These are phyloP conservation scores for Phytophthora citricola DNA, from an alignment of 352 stramenopile genomes.

Conservation along the genomic window DNA sequence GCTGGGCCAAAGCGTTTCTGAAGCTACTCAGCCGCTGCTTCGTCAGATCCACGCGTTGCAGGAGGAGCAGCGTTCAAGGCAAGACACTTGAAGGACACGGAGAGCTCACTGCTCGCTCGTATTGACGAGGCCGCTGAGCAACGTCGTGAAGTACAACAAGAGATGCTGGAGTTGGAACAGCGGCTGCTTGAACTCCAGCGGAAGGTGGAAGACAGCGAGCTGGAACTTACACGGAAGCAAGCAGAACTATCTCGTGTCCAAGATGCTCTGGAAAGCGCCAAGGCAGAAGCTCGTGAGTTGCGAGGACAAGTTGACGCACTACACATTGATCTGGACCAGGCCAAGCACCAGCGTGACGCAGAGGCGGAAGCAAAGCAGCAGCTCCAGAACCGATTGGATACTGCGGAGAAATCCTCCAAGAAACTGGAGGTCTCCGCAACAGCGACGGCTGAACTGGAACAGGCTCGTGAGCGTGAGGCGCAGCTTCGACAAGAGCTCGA, in stretches of 20 bases:
- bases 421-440: slow-evolving; percentile 14
- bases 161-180: slow-evolving; percentile 52
- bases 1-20: slow-evolving; percentile 69
- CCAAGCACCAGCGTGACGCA: slow-evolving; percentile 45
- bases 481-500: slow-evolving; percentile 67
- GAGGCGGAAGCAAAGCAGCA: slow-evolving; percentile 48
- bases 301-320: slow-evolving; percentile 48
- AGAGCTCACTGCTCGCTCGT: slow-evolving; percentile 48
- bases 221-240: slow-evolving; percentile 36
- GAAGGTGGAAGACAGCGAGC: slow-evolving; percentile 44
- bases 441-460: slow-evolving; percentile 43
- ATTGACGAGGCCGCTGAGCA: slow-evolving; percentile 49
- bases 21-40: slow-evolving; percentile 79
- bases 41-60: slow-evolving; percentile 75
- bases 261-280: slow-evolving; percentile 37
- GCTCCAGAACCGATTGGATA: slow-evolving; percentile 40
- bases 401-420: slow-evolving; percentile 15
- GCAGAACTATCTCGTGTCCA: slow-evolving; percentile 42
- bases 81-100: slow-evolving; percentile 64
- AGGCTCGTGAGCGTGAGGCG: slow-evolving; percentile 47
- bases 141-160: slow-evolving; percentile 41
- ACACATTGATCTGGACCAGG: slow-evolving; percentile 60
- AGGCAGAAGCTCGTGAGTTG: slow-evolving; percentile 48
- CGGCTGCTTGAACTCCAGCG: slow-evolving; percentile 42
- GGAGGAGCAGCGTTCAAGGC: slow-evolving; percentile 64